Conservation (phyloP, 495 filamentous ascomycete genomes). For the Lasiosphaeriaceae sp. region DNA sequence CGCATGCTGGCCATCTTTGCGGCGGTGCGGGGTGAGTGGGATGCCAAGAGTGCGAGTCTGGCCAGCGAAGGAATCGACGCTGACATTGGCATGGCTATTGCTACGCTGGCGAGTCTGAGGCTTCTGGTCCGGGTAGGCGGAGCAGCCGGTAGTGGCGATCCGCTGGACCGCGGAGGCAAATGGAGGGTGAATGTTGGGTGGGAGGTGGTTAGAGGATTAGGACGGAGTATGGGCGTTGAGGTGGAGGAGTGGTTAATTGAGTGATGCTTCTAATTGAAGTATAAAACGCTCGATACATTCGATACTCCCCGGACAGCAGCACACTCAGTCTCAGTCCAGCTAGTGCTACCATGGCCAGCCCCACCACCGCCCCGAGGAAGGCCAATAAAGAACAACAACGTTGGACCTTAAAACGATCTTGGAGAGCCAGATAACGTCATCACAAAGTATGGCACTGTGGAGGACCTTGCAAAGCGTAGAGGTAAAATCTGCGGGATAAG, state of each 20-base stretch:
- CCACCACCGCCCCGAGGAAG: too few species aligned
- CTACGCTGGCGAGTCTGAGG: slow-evolving; percentile 74
- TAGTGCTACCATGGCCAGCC: too few species aligned
- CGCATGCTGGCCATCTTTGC: slow-evolving; percentile 83
- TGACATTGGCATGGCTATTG: slow-evolving; percentile 67
- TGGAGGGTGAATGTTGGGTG: slow-evolving; percentile 74
- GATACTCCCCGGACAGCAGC: too few species aligned
- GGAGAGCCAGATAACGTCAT: too few species aligned
- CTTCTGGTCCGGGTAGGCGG: slow-evolving; percentile 59
- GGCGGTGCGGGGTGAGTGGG: slow-evolving; percentile 67
- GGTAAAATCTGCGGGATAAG: too few species aligned
- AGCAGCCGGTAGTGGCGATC: slow-evolving; percentile 41
- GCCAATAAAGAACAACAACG: too few species aligned
- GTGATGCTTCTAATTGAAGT: not conserved
- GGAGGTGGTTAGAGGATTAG: slow-evolving; percentile 64
- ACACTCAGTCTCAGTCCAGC: too few species aligned
- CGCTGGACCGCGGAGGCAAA: slow-evolving; percentile 60
- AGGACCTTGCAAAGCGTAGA: too few species aligned
- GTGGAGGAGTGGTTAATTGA: slow-evolving; percentile 68
- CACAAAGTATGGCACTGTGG: too few species aligned
- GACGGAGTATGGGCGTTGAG: slow-evolving; percentile 66
- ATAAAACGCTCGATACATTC: too few species aligned
- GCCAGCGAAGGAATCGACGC: slow-evolving; percentile 45
- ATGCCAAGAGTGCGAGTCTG: slow-evolving; percentile 24
- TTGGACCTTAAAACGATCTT: too few species aligned